Evolutionary conservation across 495 filamentous ascomycete genomes (phyloP), one percentile per base, ranked within the genome.

Genomic region (Aspergillus ellipticus): DNA sequence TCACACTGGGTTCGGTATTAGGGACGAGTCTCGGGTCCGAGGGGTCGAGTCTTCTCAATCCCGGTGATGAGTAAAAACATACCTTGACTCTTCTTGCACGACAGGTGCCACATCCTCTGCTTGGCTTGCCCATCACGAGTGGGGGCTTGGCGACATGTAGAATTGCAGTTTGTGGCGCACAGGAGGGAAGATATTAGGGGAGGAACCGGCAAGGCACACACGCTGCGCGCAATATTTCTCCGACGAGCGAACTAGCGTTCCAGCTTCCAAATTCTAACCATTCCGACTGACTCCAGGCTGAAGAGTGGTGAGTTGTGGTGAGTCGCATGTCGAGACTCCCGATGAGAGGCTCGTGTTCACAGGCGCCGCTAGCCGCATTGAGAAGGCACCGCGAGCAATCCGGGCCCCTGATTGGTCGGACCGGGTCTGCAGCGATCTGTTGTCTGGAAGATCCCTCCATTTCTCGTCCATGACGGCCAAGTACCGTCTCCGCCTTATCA

Each of bases 71-170:
- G 45, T n/a, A n/a, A n/a, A n/a, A n/a, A 47, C 45, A 1, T 17
- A 48, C 45, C 11, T 48, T 48, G 45, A 48, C 45, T 17, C 24
- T 48, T 29, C 45, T 48, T 22, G 45, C 45, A 28, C 45, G 45
- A 16, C 45, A 48, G 11, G 45, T 48, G 10, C 28, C 22, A 17
- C 45, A 48, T 13, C 45, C 45, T 48, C 22, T 22, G 13, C 45
- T 48, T 16, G 45, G 45, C 16, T 48, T 48, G 28, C 45, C 45
- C 45, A 48, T 48, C 22, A 15, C 45, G 8, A 48, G 45, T 17
- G 22, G 45, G 21, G 22, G n/a, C 35, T 39, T 1, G 35, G 35
- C 35, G 11, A n/a, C 35, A 39, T n/a, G n/a, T n/a, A n/a, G 35
- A 39, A 8, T 39, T 4, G 35, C 11, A 39, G 35, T 2, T 39